Evolutionary conservation across 768 basidiomycete genomes (phyloP).

Genomic region (Lentinula detonsa): DNA sequence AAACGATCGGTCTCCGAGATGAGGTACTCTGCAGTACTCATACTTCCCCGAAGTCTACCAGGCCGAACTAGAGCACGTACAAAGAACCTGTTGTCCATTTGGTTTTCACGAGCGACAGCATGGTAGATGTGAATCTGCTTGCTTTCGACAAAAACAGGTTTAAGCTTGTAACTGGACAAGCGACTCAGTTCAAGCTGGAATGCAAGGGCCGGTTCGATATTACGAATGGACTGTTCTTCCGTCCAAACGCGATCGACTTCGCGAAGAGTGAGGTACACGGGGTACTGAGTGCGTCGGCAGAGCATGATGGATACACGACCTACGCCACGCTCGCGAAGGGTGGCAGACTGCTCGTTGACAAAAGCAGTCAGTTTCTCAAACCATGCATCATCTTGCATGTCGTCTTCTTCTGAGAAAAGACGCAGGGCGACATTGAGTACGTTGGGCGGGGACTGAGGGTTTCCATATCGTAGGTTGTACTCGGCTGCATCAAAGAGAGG

Average conservation of each 20-base stretch:
- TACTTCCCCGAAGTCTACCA: slow-evolving; percentile 84
- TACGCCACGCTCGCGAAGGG: slow-evolving; percentile 72
- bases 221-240: slow-evolving; percentile 95
- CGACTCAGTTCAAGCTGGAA: slow-evolving; percentile 97
- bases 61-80: slow-evolving; percentile 95
- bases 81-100: slow-evolving; percentile 98
- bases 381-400: slow-evolving; percentile 74
- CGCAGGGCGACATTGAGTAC: slow-evolving; percentile 93
- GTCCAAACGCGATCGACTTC: slow-evolving; percentile 62
- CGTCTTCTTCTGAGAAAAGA: slow-evolving; percentile 76
- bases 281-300: slow-evolving; percentile 88
- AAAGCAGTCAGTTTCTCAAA: slow-evolving; percentile 65
- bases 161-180: slow-evolving; percentile 93
- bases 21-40: slow-evolving; percentile 97
- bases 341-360: slow-evolving; percentile 58
- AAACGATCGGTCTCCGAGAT: slow-evolving; percentile 98
- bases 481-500: slow-evolving; percentile 71
- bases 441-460: slow-evolving; percentile 73
- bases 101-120: slow-evolving; percentile 91
- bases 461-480: slow-evolving; percentile 70
- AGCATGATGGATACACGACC: slow-evolving; percentile 90
- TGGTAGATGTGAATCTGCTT: slow-evolving; percentile 99
- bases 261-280: slow-evolving; percentile 90
- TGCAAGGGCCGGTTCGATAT: slow-evolving; percentile 96
- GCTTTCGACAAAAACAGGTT: slow-evolving; percentile 93